Conservation (phyloP, 495 filamentous ascomycete species). For the Aspergillus incahuasiensis region DNA sequence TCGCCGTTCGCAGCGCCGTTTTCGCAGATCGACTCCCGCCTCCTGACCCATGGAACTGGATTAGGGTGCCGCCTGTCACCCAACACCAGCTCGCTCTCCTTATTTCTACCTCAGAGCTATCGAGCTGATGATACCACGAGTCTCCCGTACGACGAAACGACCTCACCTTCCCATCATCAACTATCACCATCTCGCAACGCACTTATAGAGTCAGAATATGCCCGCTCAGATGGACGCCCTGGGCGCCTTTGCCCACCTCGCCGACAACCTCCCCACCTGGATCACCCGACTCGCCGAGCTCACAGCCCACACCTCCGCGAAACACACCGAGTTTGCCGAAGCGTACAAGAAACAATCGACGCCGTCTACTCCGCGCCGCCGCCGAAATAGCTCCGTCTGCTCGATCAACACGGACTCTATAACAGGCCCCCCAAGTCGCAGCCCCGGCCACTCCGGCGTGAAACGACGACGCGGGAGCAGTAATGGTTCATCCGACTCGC, state of each 20-base stretch:
- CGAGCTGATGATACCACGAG: conserved; percentile 25
- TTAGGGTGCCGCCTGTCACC: conserved; percentile 5
- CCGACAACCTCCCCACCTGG: conserved; percentile 63
- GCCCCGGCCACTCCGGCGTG: conserved; percentile 5
- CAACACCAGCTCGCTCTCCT: background rate
- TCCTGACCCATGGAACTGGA: conserved; percentile 17
- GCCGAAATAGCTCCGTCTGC: conserved; percentile 43
- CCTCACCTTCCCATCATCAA: no score
- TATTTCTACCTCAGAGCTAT: background rate
- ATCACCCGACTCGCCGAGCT: conserved; percentile 63
- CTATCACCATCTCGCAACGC: no score
- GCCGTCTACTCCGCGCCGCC: conserved; percentile 25
- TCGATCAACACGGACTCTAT: conserved; percentile 36
- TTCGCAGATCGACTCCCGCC: background rate
- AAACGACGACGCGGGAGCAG: conserved; percentile 27
- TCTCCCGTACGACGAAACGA: conserved; percentile 21
- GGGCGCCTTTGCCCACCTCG: conserved; percentile 52
- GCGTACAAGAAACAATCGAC: conserved; percentile 32
- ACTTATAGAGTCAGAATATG: no score
- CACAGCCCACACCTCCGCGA: conserved; percentile 60
- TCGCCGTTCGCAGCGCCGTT: background rate
- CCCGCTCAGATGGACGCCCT: conserved; percentile 54
- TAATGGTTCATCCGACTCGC: conserved; percentile 26
- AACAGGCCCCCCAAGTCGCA: background rate
- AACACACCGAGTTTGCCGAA: conserved; percentile 60